phyloP scores from a whole-genome alignment of 2,329 filamentous ascomycete species.

The Fusarium gaditjirri region DNA sequence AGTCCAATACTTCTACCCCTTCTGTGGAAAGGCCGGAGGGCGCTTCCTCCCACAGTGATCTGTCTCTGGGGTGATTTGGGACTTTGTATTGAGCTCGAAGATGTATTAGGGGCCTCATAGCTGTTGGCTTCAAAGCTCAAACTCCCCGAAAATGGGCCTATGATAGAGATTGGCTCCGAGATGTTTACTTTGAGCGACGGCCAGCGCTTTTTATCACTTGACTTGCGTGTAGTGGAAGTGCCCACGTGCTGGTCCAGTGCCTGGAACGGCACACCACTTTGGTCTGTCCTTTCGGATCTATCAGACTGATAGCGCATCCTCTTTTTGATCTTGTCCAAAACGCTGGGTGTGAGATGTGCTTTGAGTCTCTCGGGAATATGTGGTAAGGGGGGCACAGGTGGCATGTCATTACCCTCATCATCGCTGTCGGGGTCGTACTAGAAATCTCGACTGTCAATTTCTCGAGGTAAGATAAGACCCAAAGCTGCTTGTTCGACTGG shows the following conservation, averaged over 20 bases:
- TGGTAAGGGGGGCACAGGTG: conserved; percentile 46
- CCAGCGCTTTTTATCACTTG: conserved; percentile 18
- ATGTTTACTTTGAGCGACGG: conserved; percentile 39
- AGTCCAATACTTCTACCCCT: not conserved
- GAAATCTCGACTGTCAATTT: conserved; percentile 48
- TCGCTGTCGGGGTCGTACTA: conserved; percentile 54
- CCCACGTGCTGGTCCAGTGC: not conserved
- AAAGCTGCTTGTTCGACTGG: conserved; percentile 46
- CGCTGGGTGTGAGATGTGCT: conserved; percentile 38
- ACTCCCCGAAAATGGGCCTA: not conserved
- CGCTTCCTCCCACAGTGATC: not conserved
- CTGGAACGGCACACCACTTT: conserved; percentile 3
- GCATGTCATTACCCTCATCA: conserved; percentile 41
- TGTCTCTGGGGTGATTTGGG: not conserved
- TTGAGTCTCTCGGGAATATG: conserved; percentile 47
- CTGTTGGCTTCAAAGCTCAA: not conserved
- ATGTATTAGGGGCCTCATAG: not conserved
- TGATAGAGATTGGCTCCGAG: conserved; percentile 37
- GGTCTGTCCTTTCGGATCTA: not conserved
- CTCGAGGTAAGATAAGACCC: conserved; percentile 50
- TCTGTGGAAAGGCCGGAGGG: not conserved
- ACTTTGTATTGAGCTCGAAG: not conserved
- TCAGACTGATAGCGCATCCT: conserved; percentile 42
- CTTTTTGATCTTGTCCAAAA: conserved; percentile 45
- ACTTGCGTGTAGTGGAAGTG: not conserved